A percentile compares a stretch with the other conserved stretches of the same genome.
phyloP scores from a whole-genome alignment of 2,329 filamentous ascomycete species.

The Hypomyces rosellus region DNA sequence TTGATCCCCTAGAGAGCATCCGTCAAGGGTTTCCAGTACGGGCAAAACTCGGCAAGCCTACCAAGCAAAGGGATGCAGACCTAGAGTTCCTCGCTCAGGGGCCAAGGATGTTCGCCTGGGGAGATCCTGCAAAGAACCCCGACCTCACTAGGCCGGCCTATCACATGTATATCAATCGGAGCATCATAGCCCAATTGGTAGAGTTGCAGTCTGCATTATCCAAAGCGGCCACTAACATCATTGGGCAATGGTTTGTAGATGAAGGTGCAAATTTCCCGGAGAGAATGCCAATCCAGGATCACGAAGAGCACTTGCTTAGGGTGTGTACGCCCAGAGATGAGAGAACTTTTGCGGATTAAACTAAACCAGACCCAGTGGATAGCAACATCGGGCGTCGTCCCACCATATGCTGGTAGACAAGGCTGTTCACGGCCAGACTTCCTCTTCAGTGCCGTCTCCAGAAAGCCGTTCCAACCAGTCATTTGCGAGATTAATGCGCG shows the following conservation, averaged over 20 bases:
- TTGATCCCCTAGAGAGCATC: constrained; percentile 3
- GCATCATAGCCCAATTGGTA: not conserved
- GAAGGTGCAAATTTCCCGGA: too few species aligned
- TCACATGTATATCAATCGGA: not conserved
- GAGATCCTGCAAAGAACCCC: too few species aligned
- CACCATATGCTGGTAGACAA: constrained; percentile 1
- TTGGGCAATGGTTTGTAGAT: too few species aligned
- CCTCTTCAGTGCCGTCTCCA: not conserved
- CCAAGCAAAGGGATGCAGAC: not conserved
- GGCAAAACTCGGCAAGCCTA: not conserved
- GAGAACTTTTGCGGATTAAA: not conserved
- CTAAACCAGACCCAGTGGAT: constrained; percentile 5
- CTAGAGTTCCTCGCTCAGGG: not conserved
- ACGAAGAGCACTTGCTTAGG: too few species aligned
- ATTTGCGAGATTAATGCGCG: constrained; percentile 6
- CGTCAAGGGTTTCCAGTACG: constrained; percentile 1
- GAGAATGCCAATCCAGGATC: too few species aligned
- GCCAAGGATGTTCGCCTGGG: not conserved
- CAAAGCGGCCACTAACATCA: constrained; percentile 1
- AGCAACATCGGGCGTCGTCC: constrained; percentile 2
- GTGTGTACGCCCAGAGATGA: not conserved
- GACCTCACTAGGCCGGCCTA: too few species aligned
- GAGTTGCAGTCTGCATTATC: constrained; percentile 1
- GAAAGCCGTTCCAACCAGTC: not conserved
- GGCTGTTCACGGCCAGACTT: constrained; percentile 5